These are phyloP conservation scores for Podaxis sp. DNA, from an alignment of 768 basidiomycete genomes.

Conservation along the genomic window DNA sequence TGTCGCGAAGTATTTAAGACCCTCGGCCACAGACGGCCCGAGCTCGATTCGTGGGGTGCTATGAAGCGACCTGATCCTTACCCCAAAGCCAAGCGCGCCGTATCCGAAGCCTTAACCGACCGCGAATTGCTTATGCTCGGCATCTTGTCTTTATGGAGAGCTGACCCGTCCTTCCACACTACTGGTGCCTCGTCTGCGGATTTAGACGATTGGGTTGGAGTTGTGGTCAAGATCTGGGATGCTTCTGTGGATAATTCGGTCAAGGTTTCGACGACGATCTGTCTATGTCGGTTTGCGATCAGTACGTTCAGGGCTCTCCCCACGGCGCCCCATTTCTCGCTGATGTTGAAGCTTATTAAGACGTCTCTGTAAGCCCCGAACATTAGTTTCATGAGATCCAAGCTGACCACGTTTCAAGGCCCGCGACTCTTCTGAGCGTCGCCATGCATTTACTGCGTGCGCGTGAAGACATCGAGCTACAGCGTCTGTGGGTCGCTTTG, in stretches of 20 bases:
- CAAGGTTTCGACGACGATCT: slow-evolving; percentile 58
- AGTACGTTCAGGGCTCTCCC: slow-evolving; percentile 43
- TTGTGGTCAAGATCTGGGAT: slow-evolving; percentile 57
- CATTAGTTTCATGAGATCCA: not conserved
- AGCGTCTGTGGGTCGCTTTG: slow-evolving; percentile 69
- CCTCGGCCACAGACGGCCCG: slow-evolving; percentile 49
- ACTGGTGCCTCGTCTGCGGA: slow-evolving; percentile 41
- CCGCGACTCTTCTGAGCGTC: slow-evolving; percentile 46
- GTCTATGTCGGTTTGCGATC: slow-evolving; percentile 46
- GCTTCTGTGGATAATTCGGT: slow-evolving; percentile 62
- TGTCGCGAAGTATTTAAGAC: slow-evolving; percentile 52
- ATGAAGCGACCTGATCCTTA: slow-evolving; percentile 51
- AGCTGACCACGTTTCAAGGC: slow-evolving; percentile 29
- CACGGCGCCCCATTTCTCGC: slow-evolving; percentile 34
- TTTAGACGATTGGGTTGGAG: slow-evolving; percentile 45
- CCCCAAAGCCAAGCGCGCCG: slow-evolving; percentile 61
- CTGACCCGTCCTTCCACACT: slow-evolving; percentile 54
- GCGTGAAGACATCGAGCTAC: slow-evolving; percentile 59
- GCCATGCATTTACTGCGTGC: slow-evolving; percentile 57
- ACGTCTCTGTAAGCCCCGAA: slow-evolving; percentile 41
- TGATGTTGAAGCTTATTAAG: slow-evolving; percentile 45
- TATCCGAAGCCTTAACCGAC: slow-evolving; percentile 59
- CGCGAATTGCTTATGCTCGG: slow-evolving; percentile 69
- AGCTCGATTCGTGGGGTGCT: slow-evolving; percentile 58
- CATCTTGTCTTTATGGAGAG: slow-evolving; percentile 69